Conservation (phyloP, 305 asterid genomes). For the Petunia hybrid region DNA sequence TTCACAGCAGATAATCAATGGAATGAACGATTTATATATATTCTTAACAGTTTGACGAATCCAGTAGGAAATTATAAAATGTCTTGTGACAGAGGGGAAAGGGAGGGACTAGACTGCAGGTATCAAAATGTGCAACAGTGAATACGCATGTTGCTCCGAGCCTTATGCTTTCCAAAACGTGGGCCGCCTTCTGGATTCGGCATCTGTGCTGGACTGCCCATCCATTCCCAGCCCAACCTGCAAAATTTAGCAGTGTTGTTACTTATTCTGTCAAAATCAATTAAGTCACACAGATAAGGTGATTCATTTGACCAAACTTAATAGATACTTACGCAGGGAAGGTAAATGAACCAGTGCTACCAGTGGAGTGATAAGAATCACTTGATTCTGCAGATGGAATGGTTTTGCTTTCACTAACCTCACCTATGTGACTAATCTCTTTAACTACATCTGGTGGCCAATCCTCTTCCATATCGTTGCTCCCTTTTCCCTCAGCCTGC, state of each 20-base stretch:
- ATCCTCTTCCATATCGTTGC: slow-evolving; percentile 31
- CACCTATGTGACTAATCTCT: slow-evolving; percentile 44
- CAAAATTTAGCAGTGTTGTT: slow-evolving; percentile 24
- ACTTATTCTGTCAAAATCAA: background rate
- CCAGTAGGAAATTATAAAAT: too few relatives aligned
- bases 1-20: too few relatives aligned
- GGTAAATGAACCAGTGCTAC: slow-evolving; percentile 46
- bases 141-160: slow-evolving; percentile 42
- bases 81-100: too few relatives aligned
- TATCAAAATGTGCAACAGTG: slow-evolving; percentile 67
- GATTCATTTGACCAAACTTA: background rate
- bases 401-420: slow-evolving; percentile 44
- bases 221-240: slow-evolving; percentile 80
- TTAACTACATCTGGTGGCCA: slow-evolving; percentile 44
- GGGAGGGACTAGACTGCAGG: too few relatives aligned
- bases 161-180: slow-evolving; percentile 35
- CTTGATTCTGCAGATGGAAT: slow-evolving; percentile 50
- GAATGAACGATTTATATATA: background rate
- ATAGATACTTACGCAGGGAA: slow-evolving; percentile 39
- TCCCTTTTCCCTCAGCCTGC: slow-evolving; percentile 47
- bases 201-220: slow-evolving; percentile 90
- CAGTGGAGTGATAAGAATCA: slow-evolving; percentile 46
- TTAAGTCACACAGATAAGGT: background rate
- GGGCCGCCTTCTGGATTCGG: slow-evolving; percentile 50
- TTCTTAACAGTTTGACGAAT: too few relatives aligned